These are phyloP conservation scores for Cruciata laevipes DNA, from an alignment of 257 asterid genomes.

Conservation along the genomic window DNA sequence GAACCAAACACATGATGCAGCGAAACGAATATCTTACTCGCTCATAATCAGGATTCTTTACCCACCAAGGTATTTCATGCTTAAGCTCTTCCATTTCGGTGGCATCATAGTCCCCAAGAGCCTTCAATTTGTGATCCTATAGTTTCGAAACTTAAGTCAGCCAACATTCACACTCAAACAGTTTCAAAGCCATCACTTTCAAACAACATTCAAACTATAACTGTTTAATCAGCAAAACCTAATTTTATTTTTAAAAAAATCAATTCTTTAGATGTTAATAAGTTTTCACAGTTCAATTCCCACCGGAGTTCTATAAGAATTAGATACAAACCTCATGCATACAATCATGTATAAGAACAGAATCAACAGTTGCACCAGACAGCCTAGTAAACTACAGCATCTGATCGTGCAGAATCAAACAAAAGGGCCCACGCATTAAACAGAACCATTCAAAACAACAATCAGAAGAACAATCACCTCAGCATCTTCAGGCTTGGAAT, in stretches of 20 bases:
- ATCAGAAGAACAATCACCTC: slow-evolving; percentile 38
- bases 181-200: neutral
- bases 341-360: neutral
- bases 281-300: too few relatives aligned
- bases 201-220: neutral
- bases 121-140: slow-evolving; percentile 45
- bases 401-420: slow-evolving; percentile 1
- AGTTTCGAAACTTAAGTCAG: slow-evolving; percentile 10
- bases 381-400: neutral
- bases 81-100: slow-evolving; percentile 51
- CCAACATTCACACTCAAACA: neutral
- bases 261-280: too few relatives aligned
- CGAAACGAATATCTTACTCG: slow-evolving; percentile 37
- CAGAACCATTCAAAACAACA: neutral
- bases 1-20: neutral
- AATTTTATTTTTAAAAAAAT: too few relatives aligned
- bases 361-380: neutral
- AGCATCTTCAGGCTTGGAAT: slow-evolving; percentile 40
- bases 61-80: slow-evolving; percentile 83
- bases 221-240: neutral
- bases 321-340: neutral
- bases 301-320: neutral
- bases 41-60: slow-evolving; percentile 78
- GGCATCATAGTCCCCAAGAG: slow-evolving; percentile 49
- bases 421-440: neutral